These are phyloP conservation scores for Diplodia corticola DNA, from an alignment of 2,329 filamentous ascomycete species.

Conservation along the genomic window DNA sequence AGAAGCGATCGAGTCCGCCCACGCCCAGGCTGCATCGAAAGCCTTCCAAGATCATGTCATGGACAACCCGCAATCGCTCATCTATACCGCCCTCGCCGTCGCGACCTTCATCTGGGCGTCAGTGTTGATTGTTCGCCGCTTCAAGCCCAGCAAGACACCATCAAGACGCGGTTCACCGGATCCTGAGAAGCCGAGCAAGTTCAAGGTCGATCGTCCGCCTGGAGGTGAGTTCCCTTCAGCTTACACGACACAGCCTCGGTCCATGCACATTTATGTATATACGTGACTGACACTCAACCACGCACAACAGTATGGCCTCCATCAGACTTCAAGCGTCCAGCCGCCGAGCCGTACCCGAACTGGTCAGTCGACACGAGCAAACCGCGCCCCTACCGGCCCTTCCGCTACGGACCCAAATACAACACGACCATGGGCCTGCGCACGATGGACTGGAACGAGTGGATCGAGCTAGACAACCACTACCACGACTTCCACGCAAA, in stretches of 20 bases:
- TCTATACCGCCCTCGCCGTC: constrained; percentile 38
- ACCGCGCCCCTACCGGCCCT: constrained; percentile 75
- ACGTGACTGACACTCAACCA: constrained; percentile 20
- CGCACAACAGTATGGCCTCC: constrained; percentile 55
- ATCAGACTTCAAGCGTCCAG: constrained; percentile 60
- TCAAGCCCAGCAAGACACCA: constrained; percentile 28
- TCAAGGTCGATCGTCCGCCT: constrained; percentile 40
- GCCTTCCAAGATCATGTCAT: constrained; percentile 9
- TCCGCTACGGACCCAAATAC: constrained; percentile 75
- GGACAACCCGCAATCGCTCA: constrained; percentile 27
- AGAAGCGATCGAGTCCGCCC: constrained; percentile 14
- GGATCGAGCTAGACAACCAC: constrained; percentile 84
- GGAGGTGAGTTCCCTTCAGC: constrained; percentile 47
- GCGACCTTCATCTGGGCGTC: constrained; percentile 36
- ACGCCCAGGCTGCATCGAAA: constrained; percentile 4
- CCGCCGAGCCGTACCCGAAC: constrained; percentile 61
- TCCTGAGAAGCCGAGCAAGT: constrained; percentile 47
- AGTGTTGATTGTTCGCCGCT: constrained; percentile 31
- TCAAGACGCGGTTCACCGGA: constrained; percentile 40
- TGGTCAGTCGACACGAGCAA: constrained; percentile 71
- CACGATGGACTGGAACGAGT: constrained; percentile 68
- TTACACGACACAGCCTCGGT: background rate
- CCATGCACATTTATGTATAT: background rate
- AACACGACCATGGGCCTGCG: constrained; percentile 76
- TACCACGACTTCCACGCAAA: constrained; percentile 71